Percentiles rank a stretch among this genome's conserved stretches.
These are phyloP conservation scores for Aspergillus homomorphus DNA, from an alignment of 495 filamentous ascomycete species.

Conservation along the genomic window DNA sequence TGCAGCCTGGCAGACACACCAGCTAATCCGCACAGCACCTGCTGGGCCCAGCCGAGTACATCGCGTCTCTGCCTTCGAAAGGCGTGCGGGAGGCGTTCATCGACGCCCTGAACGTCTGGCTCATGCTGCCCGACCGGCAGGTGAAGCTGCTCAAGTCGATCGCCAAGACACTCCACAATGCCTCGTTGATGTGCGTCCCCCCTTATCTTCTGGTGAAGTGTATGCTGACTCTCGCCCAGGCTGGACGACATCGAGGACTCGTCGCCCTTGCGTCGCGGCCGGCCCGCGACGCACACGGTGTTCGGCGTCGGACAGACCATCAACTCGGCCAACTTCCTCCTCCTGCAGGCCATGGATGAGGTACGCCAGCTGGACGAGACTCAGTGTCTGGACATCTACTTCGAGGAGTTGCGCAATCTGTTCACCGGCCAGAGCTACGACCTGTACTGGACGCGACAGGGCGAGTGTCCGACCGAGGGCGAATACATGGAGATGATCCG, in stretches of 20 bases:
- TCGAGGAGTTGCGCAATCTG: constrained; percentile 29
- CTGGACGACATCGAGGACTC: constrained; percentile 43
- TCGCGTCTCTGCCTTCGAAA: constrained; percentile 24
- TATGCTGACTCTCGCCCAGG: constrained; percentile 21
- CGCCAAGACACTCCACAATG: constrained; percentile 18
- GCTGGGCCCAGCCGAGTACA: constrained; percentile 14
- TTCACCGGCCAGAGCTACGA: constrained; percentile 38
- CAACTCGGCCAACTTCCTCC: constrained; percentile 58
- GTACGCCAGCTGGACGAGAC: constrained; percentile 36
- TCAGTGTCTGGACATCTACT: constrained; percentile 16
- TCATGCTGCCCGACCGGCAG: constrained; percentile 6
- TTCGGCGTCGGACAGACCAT: constrained; percentile 44
- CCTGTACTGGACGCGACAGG: constrained; percentile 33
- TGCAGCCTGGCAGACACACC: neutral
- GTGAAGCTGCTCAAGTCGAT: constrained; percentile 18
- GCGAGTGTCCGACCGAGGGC: constrained; percentile 23
- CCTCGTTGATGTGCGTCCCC: constrained; percentile 20
- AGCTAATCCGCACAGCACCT: no score
- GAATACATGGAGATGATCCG: constrained; percentile 37
- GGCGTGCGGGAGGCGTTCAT: constrained; percentile 20
- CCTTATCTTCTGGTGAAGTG: neutral
- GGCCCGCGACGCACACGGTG: constrained; percentile 34
- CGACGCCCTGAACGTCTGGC: constrained; percentile 24
- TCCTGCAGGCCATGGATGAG: constrained; percentile 68
- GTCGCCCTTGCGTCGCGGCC: constrained; percentile 36